These are phyloP conservation scores for Dacryopinax primogenitus DNA, from an alignment of 768 basidiomycete genomes.

Conservation along the genomic window DNA sequence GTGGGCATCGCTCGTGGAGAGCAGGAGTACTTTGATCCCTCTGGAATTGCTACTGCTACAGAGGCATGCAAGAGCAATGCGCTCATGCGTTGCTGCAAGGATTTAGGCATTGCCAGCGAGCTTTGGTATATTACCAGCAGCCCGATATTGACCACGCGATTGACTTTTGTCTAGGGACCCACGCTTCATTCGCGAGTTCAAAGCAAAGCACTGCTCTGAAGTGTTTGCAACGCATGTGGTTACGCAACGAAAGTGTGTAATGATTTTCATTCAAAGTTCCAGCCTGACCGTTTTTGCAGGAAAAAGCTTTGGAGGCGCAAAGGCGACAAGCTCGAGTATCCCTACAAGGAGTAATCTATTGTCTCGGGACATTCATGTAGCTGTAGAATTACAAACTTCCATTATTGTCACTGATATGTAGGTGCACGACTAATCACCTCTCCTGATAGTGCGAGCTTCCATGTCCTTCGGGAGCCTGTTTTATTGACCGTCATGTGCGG, in stretches of 20 bases:
- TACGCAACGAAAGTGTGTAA: conserved; percentile 79
- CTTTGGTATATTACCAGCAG: conserved; percentile 51
- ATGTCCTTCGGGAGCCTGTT: no score
- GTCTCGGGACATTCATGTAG: neutral
- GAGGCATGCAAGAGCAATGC: conserved; percentile 96
- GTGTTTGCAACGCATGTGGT: conserved; percentile 71
- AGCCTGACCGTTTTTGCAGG: conserved; percentile 33
- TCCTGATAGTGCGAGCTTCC: no score
- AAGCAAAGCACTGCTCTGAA: conserved; percentile 66
- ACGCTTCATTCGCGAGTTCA: conserved; percentile 88
- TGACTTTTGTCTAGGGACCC: conserved; percentile 61
- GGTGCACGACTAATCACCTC: neutral
- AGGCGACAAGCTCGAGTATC: conserved; percentile 78
- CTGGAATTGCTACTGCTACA: conserved; percentile 81
- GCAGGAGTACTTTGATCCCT: conserved; percentile 89
- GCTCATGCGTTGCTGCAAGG: conserved; percentile 94
- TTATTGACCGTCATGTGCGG: neutral
- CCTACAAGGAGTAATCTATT: conserved; percentile 53
- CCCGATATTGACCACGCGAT: neutral
- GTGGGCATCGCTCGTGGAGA: conserved; percentile 88
- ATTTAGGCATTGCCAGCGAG: conserved; percentile 89
- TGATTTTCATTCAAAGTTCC: neutral
- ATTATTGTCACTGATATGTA: neutral
- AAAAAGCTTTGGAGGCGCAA: conserved; percentile 84
- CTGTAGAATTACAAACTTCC: neutral